Evolutionary conservation across 345 rosid genomes (phyloP), one percentile per base, ranked within the genome.

Genomic region (Arabidopsis arenosa): DNA sequence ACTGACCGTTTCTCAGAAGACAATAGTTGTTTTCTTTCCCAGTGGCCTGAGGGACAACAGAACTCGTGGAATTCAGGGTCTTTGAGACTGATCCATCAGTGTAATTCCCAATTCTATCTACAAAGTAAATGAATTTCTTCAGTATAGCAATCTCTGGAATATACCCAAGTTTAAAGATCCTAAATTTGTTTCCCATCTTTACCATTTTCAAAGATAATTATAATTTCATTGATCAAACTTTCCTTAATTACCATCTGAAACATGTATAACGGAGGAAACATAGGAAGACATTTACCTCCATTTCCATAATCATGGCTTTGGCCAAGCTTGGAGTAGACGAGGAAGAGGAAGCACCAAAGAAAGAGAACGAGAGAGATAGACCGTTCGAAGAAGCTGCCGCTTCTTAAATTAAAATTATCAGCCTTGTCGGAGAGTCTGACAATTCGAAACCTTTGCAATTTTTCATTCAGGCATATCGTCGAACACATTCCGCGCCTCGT

Each of bases 271-370:
- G 23, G 13, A 12, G 23, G 18, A 45, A 45, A 45, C 10, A 36
- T n/a, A 36, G 47, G 45, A 28, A 14, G 39, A 13, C 10, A 37
- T 55, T 59, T 72, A 90, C 95, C 95, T 85, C 82, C 84, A 63
- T 81, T 79, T 9, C 83, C 84, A 63, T 81, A 80, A 11, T 84
- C 80, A 55, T 86, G 90, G 90, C 91, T 65, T 54, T 71, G 89
- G 73, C 90, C 96, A 55, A 90, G 90, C 61, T 83, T 70, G 55
- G 86, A 79, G 79, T 83, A 83, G 59, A 87, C 77, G 41, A 88
- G 82, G 80, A 89, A 85, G 74, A 90, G 81, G 73, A 86, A 83
- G 68, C 83, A 87, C 93, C 93, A 90, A 9, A 86, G 87, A 0
- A 86, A 74, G 78, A 90, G 64, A 44, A 88, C 80, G 66, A 90